Evolutionary conservation across 192 early-diverging fungal species (phyloP).

Genomic region (Funneliformis geosporum): DNA sequence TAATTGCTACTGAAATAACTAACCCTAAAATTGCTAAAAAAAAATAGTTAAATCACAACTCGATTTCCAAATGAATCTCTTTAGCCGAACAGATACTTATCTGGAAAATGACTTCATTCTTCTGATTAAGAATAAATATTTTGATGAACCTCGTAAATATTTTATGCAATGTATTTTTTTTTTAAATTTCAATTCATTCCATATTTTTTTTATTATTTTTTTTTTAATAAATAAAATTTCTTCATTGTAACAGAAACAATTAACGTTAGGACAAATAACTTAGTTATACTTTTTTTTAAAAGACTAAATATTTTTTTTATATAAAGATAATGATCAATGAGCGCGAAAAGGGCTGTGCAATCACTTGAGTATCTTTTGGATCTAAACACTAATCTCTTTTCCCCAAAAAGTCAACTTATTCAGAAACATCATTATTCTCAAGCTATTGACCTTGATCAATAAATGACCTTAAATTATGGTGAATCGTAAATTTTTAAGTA

Average conservation of each 20-base stretch:
- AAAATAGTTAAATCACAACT: too few species aligned
- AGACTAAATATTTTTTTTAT: neutral
- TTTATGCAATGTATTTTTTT: neutral
- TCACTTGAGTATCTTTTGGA: constrained; percentile 55
- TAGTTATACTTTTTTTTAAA: neutral
- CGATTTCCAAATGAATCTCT: too few species aligned
- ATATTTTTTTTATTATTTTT: neutral
- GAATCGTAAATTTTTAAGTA: constrained; percentile 52
- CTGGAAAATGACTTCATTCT: constrained; percentile 37
- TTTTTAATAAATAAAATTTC: too few species aligned
- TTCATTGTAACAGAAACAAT: too few species aligned
- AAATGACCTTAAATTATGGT: constrained; percentile 44
- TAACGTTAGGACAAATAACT: too few species aligned
- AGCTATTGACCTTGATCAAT: constrained; percentile 37
- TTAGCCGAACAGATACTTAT: constrained; percentile 34
- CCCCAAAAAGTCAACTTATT: constrained; percentile 40
- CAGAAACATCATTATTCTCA: constrained; percentile 36
- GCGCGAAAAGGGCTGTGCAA: constrained; percentile 35
- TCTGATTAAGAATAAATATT: constrained; percentile 34
- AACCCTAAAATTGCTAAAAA: constrained; percentile 34
- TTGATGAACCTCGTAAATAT: constrained; percentile 37
- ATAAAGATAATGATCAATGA: constrained; percentile 55
- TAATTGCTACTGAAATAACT: constrained; percentile 34
- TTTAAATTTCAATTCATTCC: neutral
- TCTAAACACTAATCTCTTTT: constrained; percentile 38